A percentile compares a stretch with the other conserved stretches of the same genome.
These are phyloP conservation scores for Penicillium waksmanii DNA, from an alignment of 495 filamentous ascomycete species.

Conservation along the genomic window DNA sequence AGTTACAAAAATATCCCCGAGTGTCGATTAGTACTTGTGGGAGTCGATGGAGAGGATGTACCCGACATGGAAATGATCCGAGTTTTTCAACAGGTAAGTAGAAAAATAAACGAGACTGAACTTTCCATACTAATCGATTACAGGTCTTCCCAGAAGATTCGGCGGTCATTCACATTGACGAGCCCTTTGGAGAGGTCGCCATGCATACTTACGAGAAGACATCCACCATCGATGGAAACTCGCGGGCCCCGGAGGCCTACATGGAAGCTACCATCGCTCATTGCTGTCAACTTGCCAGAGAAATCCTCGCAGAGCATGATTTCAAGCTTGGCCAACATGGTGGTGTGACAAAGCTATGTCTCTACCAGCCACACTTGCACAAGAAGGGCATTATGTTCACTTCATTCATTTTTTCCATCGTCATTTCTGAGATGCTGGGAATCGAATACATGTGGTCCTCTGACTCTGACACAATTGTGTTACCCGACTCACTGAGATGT, in stretches of 20 bases:
- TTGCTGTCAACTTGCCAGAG: constrained; percentile 31
- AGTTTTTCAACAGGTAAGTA: constrained; percentile 27
- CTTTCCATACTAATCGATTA: background rate
- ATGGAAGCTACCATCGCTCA: constrained; percentile 29
- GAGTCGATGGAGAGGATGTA: constrained; percentile 34
- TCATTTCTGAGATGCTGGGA: constrained; percentile 33
- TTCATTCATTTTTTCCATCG: constrained; percentile 37
- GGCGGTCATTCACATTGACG: constrained; percentile 33
- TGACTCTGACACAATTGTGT: constrained; percentile 38
- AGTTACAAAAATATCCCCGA: constrained; percentile 32
- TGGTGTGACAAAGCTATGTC: constrained; percentile 27
- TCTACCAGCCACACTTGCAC: constrained; percentile 38
- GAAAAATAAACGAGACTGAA: background rate
- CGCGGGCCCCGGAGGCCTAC: constrained; percentile 21
- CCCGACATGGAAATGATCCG: constrained; percentile 39
- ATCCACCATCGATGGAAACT: constrained; percentile 21
- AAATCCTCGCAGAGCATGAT: constrained; percentile 26
- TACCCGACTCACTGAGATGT: constrained; percentile 28
- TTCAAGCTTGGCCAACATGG: constrained; percentile 19
- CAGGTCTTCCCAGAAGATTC: constrained; percentile 31
- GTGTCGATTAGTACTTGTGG: constrained; percentile 34
- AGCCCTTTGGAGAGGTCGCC: constrained; percentile 35
- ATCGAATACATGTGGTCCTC: constrained; percentile 41
- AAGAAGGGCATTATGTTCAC: constrained; percentile 43
- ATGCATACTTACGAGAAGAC: constrained; percentile 34